These are phyloP conservation scores for Xerocomellus dryophilus DNA, from an alignment of 768 basidiomycete species.

Conservation along the genomic window DNA sequence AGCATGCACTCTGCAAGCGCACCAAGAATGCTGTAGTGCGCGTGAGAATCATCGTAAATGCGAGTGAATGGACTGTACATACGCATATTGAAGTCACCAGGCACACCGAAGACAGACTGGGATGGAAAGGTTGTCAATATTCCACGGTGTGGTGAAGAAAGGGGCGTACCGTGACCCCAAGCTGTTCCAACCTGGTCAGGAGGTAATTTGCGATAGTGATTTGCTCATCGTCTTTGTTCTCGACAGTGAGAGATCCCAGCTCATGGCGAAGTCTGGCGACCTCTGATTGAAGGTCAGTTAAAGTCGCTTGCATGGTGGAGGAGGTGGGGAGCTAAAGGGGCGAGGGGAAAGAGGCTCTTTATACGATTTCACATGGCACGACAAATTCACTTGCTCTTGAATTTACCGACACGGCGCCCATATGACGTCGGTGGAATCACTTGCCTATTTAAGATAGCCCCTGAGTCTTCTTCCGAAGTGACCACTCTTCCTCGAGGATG, in stretches of 20 bases:
- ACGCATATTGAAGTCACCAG: slow-evolving; percentile 84
- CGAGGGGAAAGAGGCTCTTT: background rate
- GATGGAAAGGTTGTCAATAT: background rate
- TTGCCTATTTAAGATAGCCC: background rate
- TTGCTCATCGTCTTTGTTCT: slow-evolving; percentile 34
- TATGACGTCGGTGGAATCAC: background rate
- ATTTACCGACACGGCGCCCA: no score
- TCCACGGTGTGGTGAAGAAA: background rate
- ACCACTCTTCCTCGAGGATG: slow-evolving; percentile 35
- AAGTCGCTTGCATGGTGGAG: slow-evolving; percentile 14
- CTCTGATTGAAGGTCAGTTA: slow-evolving; percentile 39
- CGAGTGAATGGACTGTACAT: slow-evolving; percentile 5
- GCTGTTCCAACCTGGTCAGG: slow-evolving; percentile 58
- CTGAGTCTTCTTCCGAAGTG: background rate
- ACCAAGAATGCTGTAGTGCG: slow-evolving; percentile 27
- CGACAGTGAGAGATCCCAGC: slow-evolving; percentile 39
- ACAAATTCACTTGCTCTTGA: background rate
- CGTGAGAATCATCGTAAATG: background rate
- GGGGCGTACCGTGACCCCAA: slow-evolving; percentile 54
- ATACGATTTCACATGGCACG: background rate
- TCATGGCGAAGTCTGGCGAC: slow-evolving; percentile 46
- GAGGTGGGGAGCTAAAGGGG: background rate
- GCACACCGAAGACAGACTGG: slow-evolving; percentile 79
- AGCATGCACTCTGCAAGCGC: slow-evolving; percentile 1
- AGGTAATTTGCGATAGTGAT: slow-evolving; percentile 60